Percentiles rank a stretch among this genome's conserved stretches.
Evolutionary conservation across 2,329 filamentous ascomycete species (phyloP).

Genomic region (Xylaria sp.): DNA sequence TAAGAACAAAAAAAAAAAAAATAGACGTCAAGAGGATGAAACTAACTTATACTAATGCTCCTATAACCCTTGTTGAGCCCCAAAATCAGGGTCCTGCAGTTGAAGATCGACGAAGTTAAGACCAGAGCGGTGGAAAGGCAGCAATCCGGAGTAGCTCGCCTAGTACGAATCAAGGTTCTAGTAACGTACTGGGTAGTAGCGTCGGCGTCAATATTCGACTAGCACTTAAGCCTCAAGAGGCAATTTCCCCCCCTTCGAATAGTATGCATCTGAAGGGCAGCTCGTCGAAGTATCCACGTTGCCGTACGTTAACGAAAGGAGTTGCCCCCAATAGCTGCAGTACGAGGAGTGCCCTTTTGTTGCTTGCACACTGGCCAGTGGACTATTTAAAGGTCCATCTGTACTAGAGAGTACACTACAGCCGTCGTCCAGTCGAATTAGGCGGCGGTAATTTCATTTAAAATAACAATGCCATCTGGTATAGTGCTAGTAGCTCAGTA

Average conservation of each 20-base stretch:
- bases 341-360: neutral
- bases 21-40: neutral
- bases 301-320: slow-evolving; percentile 1
- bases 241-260: neutral
- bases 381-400: neutral
- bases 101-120: slow-evolving; percentile 1
- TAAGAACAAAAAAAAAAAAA: neutral
- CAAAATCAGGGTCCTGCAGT: slow-evolving; percentile 24
- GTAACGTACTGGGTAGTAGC: neutral
- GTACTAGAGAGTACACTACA: neutral
- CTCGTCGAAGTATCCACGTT: neutral
- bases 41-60: neutral
- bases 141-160: neutral
- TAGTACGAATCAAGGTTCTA: neutral
- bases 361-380: neutral
- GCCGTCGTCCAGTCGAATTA: neutral
- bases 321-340: neutral
- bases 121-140: slow-evolving; percentile 1
- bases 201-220: neutral
- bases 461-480: neutral
- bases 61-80: neutral
- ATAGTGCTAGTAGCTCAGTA: neutral
- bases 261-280: neutral
- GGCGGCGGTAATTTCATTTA: neutral
- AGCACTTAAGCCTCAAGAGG: neutral